phyloP scores from a whole-genome alignment of 768 basidiomycete genomes.

The Mycena rosella region DNA sequence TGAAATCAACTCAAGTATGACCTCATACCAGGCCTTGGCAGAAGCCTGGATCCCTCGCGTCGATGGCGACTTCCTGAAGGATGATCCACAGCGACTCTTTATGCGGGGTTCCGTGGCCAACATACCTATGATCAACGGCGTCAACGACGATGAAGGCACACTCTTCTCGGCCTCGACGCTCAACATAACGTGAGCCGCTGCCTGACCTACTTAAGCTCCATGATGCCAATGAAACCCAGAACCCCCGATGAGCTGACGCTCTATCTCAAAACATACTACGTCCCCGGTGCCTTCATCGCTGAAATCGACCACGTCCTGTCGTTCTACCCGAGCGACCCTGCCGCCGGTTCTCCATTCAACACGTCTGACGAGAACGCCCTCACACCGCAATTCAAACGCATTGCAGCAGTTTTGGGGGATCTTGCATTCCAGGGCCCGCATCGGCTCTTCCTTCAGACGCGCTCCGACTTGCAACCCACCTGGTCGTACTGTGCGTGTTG shows the following conservation, averaged over 20 bases:
- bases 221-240: background rate
- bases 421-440: slow-evolving; percentile 50
- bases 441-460: slow-evolving; percentile 46
- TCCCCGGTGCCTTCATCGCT: slow-evolving; percentile 5
- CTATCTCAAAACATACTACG: slow-evolving; percentile 11
- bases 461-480: slow-evolving; percentile 31
- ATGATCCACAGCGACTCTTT: slow-evolving; percentile 41
- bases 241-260: slow-evolving; percentile 1
- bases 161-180: slow-evolving; percentile 41
- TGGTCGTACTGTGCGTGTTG: slow-evolving; percentile 15
- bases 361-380: slow-evolving; percentile 40
- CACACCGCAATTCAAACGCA: slow-evolving; percentile 50
- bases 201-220: background rate
- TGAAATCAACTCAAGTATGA: background rate
- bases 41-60: slow-evolving; percentile 26
- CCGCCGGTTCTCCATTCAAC: slow-evolving; percentile 28
- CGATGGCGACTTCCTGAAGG: slow-evolving; percentile 46
- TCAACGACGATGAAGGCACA: slow-evolving; percentile 57
- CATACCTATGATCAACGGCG: slow-evolving; percentile 50
- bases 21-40: slow-evolving; percentile 8
- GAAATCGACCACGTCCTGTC: slow-evolving; percentile 27
- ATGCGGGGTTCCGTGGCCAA: slow-evolving; percentile 44
- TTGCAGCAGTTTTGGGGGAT: slow-evolving; percentile 51
- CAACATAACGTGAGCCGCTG: slow-evolving; percentile 40
- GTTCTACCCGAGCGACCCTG: slow-evolving; percentile 23